These are phyloP conservation scores for Paracamarosporium sp. DNA, from an alignment of 2,329 filamentous ascomycete genomes.

Conservation along the genomic window DNA sequence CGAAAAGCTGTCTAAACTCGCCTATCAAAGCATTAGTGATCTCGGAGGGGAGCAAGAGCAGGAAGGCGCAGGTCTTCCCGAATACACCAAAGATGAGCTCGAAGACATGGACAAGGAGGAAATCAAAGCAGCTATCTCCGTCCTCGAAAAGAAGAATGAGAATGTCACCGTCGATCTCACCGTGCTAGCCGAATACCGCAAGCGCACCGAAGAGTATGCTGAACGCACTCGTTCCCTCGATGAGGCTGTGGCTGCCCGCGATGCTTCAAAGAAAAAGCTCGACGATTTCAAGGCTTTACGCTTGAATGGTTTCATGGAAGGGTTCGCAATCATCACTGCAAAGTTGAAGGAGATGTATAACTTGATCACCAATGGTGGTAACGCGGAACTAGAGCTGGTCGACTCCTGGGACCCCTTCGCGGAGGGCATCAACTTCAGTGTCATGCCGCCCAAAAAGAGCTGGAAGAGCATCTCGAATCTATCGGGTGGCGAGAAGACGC, in stretches of 20 bases:
- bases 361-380: conserved; percentile 99
- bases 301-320: conserved; percentile 97
- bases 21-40: conserved; percentile 75
- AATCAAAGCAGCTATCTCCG: conserved; percentile 70
- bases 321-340: conserved; percentile 91
- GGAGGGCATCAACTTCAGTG: conserved; percentile 94
- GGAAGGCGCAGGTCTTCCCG: conserved; percentile 64
- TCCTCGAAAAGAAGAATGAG: conserved; percentile 77
- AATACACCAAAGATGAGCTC: conserved; percentile 76
- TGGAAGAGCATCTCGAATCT: conserved; percentile 99
- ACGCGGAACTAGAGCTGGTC: conserved; percentile 95
- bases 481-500: conserved; percentile 95
- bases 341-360: conserved; percentile 99
- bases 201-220: conserved; percentile 82
- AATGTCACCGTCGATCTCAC: conserved; percentile 87
- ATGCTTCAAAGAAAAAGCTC: conserved; percentile 87
- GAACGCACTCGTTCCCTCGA: conserved; percentile 84
- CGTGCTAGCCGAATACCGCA: conserved; percentile 87
- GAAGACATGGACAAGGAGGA: conserved; percentile 67
- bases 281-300: conserved; percentile 90
- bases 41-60: conserved; percentile 63
- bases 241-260: conserved; percentile 76
- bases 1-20: conserved; percentile 85
- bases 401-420: conserved; percentile 96
- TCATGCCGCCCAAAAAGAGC: conserved; percentile 99